Conservation (phyloP, 2,329 filamentous ascomycete species). For the Aspergillaceae sp. region DNA sequence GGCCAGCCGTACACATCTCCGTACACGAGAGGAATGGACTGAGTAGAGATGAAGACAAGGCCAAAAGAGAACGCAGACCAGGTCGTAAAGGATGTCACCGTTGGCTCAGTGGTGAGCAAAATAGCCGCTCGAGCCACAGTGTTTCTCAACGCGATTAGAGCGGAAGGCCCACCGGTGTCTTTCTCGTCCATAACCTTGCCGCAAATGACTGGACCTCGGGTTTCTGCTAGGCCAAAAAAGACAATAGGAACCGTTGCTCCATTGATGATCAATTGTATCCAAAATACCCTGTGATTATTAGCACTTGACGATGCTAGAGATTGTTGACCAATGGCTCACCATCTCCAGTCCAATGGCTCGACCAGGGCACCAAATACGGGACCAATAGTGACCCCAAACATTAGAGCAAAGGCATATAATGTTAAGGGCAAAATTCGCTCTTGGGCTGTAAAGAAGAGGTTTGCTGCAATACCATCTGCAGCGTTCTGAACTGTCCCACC, state of each 20-base stretch:
- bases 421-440: background rate
- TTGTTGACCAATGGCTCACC: background rate
- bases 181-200: background rate
- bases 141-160: background rate
- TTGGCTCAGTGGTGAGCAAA: slow-evolving; percentile 1
- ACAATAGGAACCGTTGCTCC: background rate
- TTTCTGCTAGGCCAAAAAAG: background rate
- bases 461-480: slow-evolving; percentile 1
- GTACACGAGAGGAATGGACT: slow-evolving; percentile 1
- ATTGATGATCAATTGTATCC: slow-evolving; percentile 1
- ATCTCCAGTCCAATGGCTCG: slow-evolving; percentile 1
- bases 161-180: background rate
- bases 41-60: background rate
- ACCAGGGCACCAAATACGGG: background rate
- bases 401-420: background rate
- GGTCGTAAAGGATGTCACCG: background rate
- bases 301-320: background rate
- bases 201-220: background rate
- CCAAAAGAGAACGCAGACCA: slow-evolving; percentile 1
- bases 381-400: slow-evolving; percentile 1
- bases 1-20: background rate
- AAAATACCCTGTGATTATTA: slow-evolving; percentile 1
- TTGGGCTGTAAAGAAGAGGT: slow-evolving; percentile 1
- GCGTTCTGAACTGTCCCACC: slow-evolving; percentile 1
- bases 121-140: slow-evolving; percentile 1